Conservation (phyloP, 2,329 filamentous ascomycete genomes). For the Hymenoscyphus linearis region DNA sequence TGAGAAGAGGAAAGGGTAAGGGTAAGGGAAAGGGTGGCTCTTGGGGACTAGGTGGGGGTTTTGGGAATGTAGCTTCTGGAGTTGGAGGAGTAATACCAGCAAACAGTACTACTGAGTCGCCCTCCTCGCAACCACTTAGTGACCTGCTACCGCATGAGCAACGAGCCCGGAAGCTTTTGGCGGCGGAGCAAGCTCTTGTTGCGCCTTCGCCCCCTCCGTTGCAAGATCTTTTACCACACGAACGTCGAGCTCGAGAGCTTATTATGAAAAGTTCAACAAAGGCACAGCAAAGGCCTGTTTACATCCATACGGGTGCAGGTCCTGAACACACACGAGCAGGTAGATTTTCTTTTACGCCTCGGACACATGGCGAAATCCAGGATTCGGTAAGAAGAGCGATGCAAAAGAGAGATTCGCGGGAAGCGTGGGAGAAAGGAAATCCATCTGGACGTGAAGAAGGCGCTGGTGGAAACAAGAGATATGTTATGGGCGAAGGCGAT, state of each 20-base stretch:
- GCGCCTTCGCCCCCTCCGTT: not conserved
- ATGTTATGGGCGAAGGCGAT: constrained; percentile 8
- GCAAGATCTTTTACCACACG: constrained; percentile 23
- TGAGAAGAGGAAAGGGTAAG: constrained; percentile 5
- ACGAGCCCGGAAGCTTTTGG: constrained; percentile 20
- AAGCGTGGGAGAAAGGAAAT: not conserved
- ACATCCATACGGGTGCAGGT: constrained; percentile 20
- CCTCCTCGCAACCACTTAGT: too few relatives aligned
- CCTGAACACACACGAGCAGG: constrained; percentile 25
- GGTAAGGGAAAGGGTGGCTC: constrained; percentile 6
- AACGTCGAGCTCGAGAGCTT: constrained; percentile 24
- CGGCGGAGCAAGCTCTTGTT: not conserved
- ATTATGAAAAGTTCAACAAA: constrained; percentile 10
- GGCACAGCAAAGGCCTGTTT: constrained; percentile 13
- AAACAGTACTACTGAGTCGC: not conserved
- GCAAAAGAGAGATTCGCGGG: constrained; percentile 9
- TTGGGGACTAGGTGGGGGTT: constrained; percentile 2
- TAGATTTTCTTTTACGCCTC: constrained; percentile 10
- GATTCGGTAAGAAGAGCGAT: constrained; percentile 6
- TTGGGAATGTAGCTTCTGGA: not conserved
- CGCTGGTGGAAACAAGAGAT: not conserved
- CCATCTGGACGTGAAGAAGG: not conserved
- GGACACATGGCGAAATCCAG: constrained; percentile 7
- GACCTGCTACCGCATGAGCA: constrained; percentile 4
- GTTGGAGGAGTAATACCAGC: not conserved